A percentile compares a stretch with the other conserved stretches of the same genome.
Conservation (phyloP, 2,329 filamentous ascomycete species). For the Penicillium italicum region DNA sequence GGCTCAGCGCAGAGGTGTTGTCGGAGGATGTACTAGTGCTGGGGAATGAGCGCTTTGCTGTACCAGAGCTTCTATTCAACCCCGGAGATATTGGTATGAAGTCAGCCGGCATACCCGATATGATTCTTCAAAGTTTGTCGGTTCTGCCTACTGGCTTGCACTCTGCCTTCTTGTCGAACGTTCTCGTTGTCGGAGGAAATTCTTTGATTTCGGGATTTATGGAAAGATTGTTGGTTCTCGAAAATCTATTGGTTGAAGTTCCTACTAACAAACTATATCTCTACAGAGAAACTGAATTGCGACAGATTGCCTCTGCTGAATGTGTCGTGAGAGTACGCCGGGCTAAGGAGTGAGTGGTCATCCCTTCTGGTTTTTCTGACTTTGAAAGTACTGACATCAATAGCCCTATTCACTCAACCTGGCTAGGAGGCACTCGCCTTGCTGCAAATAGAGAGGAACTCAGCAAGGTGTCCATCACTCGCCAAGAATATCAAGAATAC, state of each 20-base stretch:
- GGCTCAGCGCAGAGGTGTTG: slow-evolving; percentile 45
- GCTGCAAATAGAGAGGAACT: slow-evolving; percentile 65
- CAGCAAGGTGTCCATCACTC: slow-evolving; percentile 69
- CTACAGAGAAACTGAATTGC: slow-evolving; percentile 61
- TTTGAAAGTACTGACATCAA: slow-evolving; percentile 12
- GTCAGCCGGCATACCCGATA: slow-evolving; percentile 75
- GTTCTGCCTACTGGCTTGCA: slow-evolving; percentile 76
- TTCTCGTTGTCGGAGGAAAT: slow-evolving; percentile 86
- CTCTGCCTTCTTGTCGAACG: slow-evolving; percentile 78
- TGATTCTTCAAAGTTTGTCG: slow-evolving; percentile 75
- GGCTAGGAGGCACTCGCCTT: slow-evolving; percentile 77
- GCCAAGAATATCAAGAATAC: slow-evolving; percentile 84
- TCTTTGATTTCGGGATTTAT: slow-evolving; percentile 76
- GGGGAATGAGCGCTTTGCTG: slow-evolving; percentile 84
- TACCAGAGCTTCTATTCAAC: slow-evolving; percentile 85
- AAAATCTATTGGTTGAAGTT: neutral
- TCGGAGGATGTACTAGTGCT: slow-evolving; percentile 80
- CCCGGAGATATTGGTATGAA: slow-evolving; percentile 81
- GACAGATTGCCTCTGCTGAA: slow-evolving; percentile 68
- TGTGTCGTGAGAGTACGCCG: slow-evolving; percentile 71
- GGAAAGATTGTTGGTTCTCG: slow-evolving; percentile 59
- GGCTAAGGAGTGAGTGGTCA: slow-evolving; percentile 55
- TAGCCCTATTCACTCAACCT: slow-evolving; percentile 72
- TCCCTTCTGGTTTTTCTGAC: neutral
- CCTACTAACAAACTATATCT: slow-evolving; percentile 18